Conservation (phyloP, 768 basidiomycete genomes). For the Thelephora ganbajun region DNA sequence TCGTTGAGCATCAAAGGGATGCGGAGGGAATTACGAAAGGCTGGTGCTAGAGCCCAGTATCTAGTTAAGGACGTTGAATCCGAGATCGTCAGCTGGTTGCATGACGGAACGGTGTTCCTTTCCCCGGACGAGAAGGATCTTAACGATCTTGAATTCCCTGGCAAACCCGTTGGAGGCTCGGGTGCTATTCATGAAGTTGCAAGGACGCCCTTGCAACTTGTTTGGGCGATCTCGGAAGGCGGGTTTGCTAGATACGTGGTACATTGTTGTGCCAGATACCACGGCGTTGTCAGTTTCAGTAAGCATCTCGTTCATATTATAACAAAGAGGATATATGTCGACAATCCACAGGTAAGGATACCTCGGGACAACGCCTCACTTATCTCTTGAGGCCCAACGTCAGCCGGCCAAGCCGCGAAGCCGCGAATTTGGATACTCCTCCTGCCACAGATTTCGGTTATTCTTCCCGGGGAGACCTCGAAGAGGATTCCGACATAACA, state of each 20-base stretch:
- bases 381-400: constrained; percentile 72
- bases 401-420: constrained; percentile 38
- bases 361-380: constrained; percentile 46
- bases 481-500: constrained; percentile 30
- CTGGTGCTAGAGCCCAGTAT: constrained; percentile 42
- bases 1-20: constrained; percentile 66
- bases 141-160: constrained; percentile 18
- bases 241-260: constrained; percentile 70
- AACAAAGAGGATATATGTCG: background rate
- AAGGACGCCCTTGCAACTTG: constrained; percentile 48
- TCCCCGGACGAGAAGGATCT: constrained; percentile 28
- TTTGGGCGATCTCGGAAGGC: constrained; percentile 63
- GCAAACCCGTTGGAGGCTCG: constrained; percentile 35
- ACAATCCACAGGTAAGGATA: constrained; percentile 34
- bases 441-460: constrained; percentile 56
- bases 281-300: constrained; percentile 76
- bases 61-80: constrained; percentile 59
- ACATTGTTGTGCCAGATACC: constrained; percentile 71
- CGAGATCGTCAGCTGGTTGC: constrained; percentile 51
- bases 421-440: constrained; percentile 47
- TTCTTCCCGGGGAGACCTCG: constrained; percentile 33
- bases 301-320: constrained; percentile 16
- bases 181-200: constrained; percentile 50
- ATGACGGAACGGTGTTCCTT: constrained; percentile 38
- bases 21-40: constrained; percentile 48